Evolutionary conservation across 176 grass and related monocot species (phyloP).

Genomic region (Secale cereale): DNA sequence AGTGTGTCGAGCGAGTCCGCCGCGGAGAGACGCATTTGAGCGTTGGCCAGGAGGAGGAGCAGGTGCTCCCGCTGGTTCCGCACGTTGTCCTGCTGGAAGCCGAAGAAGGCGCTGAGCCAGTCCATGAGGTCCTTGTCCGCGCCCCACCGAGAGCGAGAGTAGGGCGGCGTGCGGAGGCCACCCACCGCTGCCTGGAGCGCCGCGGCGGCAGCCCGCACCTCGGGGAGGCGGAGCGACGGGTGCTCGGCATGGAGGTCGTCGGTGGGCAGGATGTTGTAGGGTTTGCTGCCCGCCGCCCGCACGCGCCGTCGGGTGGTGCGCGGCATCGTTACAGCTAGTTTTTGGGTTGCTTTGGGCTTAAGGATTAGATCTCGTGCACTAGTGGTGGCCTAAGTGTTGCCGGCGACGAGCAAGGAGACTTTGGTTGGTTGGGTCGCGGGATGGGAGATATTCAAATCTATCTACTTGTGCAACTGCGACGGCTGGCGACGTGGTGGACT

Average conservation of each 20-base stretch:
- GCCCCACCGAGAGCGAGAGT: slow-evolving; percentile 50
- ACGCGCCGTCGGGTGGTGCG: slow-evolving; percentile 18
- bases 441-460: too few relatives aligned
- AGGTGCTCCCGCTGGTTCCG: slow-evolving; percentile 95
- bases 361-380: slow-evolving; percentile 26
- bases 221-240: slow-evolving; percentile 75
- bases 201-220: slow-evolving; percentile 71
- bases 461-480: too few relatives aligned
- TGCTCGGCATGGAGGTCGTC: slow-evolving; percentile 76
- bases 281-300: slow-evolving; percentile 5
- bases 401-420: too few relatives aligned
- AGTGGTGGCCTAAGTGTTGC: not conserved
- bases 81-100: slow-evolving; percentile 92
- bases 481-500: too few relatives aligned
- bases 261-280: slow-evolving; percentile 89
- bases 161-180: slow-evolving; percentile 54
- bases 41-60: slow-evolving; percentile 88
- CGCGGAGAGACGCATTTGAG: slow-evolving; percentile 83
- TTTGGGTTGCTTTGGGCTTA: slow-evolving; percentile 32
- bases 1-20: slow-evolving; percentile 51
- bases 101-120: slow-evolving; percentile 87
- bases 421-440: too few relatives aligned
- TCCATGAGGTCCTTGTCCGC: slow-evolving; percentile 72
- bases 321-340: slow-evolving; percentile 44
- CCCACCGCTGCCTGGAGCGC: slow-evolving; percentile 52